These are phyloP conservation scores for Fusarium verticillioides DNA, from an alignment of 2,329 filamentous ascomycete genomes.

Conservation along the genomic window DNA sequence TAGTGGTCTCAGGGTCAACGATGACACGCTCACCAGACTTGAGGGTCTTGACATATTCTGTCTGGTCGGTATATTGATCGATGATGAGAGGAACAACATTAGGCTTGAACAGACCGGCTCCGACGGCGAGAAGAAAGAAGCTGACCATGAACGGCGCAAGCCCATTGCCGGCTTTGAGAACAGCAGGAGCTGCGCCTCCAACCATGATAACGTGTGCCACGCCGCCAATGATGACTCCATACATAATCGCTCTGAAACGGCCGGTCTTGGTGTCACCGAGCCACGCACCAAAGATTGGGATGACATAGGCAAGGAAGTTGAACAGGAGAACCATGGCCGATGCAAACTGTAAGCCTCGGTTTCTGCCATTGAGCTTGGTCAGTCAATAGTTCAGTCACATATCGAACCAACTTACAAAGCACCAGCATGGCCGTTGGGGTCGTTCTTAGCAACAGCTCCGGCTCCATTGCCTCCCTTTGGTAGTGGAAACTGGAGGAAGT, in stretches of 20 bases:
- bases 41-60: slow-evolving; percentile 49
- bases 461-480: neutral
- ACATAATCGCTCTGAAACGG: slow-evolving; percentile 52
- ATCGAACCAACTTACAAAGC: neutral
- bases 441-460: neutral
- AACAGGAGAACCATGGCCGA: neutral
- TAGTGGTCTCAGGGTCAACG: slow-evolving; percentile 73
- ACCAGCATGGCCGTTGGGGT: neutral
- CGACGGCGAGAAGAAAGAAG: slow-evolving; percentile 49
- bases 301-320: neutral
- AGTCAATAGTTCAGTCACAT: neutral
- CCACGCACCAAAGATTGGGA: neutral
- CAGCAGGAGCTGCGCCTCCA: slow-evolving; percentile 62
- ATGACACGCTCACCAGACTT: slow-evolving; percentile 72
- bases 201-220: slow-evolving; percentile 76
- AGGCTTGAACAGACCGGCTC: neutral
- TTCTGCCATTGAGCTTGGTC: neutral
- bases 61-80: slow-evolving; percentile 71
- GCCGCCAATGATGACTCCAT: slow-evolving; percentile 74
- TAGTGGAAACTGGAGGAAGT: slow-evolving; percentile 71
- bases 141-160: slow-evolving; percentile 71
- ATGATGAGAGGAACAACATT: slow-evolving; percentile 77
- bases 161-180: slow-evolving; percentile 58
- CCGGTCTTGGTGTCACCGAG: neutral
- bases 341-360: neutral